These are phyloP conservation scores for Lathyrus aphaca DNA, from an alignment of 306 rosid genomes.

Conservation along the genomic window DNA sequence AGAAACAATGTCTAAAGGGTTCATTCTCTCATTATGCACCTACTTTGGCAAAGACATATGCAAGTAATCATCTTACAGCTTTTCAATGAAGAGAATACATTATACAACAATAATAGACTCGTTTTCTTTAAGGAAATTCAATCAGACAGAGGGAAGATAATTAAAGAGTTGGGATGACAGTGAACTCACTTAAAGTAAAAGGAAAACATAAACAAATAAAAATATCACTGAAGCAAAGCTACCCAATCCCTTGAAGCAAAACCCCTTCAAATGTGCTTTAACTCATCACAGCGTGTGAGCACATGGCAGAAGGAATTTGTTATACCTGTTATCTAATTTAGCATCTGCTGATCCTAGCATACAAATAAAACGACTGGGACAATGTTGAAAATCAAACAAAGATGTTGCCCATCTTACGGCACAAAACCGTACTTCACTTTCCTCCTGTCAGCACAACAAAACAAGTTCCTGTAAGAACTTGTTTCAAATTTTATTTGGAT, in stretches of 20 bases:
- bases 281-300: conserved; percentile 26
- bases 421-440: conserved; percentile 89
- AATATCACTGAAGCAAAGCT: conserved; percentile 11
- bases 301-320: conserved; percentile 31
- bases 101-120: conserved; percentile 1
- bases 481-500: background rate
- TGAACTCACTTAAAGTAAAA: conserved; percentile 7
- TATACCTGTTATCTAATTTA: conserved; percentile 89
- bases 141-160: conserved; percentile 13
- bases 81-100: conserved; percentile 16
- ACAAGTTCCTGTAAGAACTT: conserved; percentile 27
- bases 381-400: conserved; percentile 79
- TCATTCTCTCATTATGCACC: background rate
- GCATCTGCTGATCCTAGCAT: conserved; percentile 86
- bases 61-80: conserved; percentile 22
- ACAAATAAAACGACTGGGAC: conserved; percentile 91
- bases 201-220: conserved; percentile 30
- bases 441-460: conserved; percentile 64
- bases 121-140: conserved; percentile 17
- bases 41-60: conserved; percentile 20
- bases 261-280: conserved; percentile 23
- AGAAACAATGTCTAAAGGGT: background rate
- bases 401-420: conserved; percentile 91
- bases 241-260: conserved; percentile 23
- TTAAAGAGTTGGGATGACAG: conserved; percentile 9